Percentiles rank a stretch among this genome's conserved stretches.
These are phyloP conservation scores for Trichoderma asperellum DNA, from an alignment of 2,329 filamentous ascomycete genomes.

Conservation along the genomic window DNA sequence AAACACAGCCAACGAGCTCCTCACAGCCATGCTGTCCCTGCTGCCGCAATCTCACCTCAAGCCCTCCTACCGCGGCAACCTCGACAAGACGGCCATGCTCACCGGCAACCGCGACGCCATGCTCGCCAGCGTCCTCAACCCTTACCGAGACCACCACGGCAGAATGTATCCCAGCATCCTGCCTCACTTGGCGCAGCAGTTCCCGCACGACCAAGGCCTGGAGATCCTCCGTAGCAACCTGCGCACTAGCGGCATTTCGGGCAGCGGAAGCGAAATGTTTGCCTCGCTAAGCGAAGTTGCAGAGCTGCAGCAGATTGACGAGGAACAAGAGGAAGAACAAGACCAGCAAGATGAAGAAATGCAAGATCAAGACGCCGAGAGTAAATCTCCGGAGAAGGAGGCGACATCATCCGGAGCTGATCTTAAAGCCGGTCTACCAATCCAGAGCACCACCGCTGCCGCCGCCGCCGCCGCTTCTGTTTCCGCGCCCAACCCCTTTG, in stretches of 20 bases:
- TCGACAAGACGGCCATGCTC: constrained; percentile 82
- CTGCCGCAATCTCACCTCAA: constrained; percentile 70
- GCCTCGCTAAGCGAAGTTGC: constrained; percentile 44
- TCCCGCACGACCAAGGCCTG: constrained; percentile 64
- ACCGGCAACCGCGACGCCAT: constrained; percentile 71
- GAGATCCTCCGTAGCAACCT: constrained; percentile 72
- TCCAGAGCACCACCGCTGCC: constrained; percentile 46
- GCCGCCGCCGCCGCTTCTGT: constrained; percentile 46
- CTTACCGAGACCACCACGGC: constrained; percentile 66
- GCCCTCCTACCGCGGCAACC: constrained; percentile 70
- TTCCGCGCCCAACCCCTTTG: constrained; percentile 42
- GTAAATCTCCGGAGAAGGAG: constrained; percentile 1
- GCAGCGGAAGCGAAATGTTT: constrained; percentile 37
- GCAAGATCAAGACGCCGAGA: constrained; percentile 26
- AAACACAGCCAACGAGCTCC: constrained; percentile 61
- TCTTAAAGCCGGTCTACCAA: constrained; percentile 36
- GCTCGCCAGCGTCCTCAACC: constrained; percentile 80
- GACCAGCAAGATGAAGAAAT: constrained; percentile 34
- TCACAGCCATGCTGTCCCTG: constrained; percentile 64
- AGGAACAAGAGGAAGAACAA: constrained; percentile 46
- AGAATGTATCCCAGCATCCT: constrained; percentile 73
- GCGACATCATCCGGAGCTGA: constrained; percentile 32
- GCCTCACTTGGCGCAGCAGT: constrained; percentile 74
- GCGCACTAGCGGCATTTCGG: constrained; percentile 42
- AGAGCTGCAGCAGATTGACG: constrained; percentile 43